Base-by-base conservation (phyloP, 768 basidiomycete species). In the Phanerochaete carnosa region DNA sequence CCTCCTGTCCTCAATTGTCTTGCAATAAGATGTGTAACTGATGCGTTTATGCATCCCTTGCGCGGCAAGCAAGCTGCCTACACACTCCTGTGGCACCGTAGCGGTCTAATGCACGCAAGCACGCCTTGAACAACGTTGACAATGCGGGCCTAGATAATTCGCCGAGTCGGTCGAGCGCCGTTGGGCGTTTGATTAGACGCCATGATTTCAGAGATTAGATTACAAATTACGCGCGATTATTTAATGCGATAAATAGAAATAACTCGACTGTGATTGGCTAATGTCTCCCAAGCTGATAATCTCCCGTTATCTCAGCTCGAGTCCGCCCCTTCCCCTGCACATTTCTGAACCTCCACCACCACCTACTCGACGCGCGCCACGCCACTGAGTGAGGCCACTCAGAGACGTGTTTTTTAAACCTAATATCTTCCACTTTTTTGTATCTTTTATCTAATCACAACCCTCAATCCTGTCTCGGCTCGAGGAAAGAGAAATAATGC, bases 361-460 rank as follows among this genome's bases (percentile, higher is more conserved):
- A 57, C 51, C 37, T 56, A 30, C 57, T n/a, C 58, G 53, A 55
- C 58, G 45, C 86, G 86, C 61, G 66, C 52, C 68, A 68, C 46
- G 64, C 50, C 83, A 22, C 75, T 75, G 45, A 80, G 81, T 80
- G 30, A 74, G 78, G 39, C 75, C 80, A 7, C 72, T 72, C 43
- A 47, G 32, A 3, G 35, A 37, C 50, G 11, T 43, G 39, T 33
- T 19, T 8, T 32, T 52, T 52, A 19, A n/a, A 16, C 30, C 2
- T 23, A 65, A 73, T 58, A 89, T 82, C 33, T 88, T 89, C 45
- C 93, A 22, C 89, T 47, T 88, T 85, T 51, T 92, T 29, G 11
- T 39, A 46, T 39, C 51, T 52, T 23, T 55, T 22, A 55, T 55
- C 35, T 55, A 32, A 19, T 37, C 30, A 25, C 54, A 2, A 30